phyloP scores from a whole-genome alignment of 495 filamentous ascomycete genomes.

The Podospora anserina region DNA sequence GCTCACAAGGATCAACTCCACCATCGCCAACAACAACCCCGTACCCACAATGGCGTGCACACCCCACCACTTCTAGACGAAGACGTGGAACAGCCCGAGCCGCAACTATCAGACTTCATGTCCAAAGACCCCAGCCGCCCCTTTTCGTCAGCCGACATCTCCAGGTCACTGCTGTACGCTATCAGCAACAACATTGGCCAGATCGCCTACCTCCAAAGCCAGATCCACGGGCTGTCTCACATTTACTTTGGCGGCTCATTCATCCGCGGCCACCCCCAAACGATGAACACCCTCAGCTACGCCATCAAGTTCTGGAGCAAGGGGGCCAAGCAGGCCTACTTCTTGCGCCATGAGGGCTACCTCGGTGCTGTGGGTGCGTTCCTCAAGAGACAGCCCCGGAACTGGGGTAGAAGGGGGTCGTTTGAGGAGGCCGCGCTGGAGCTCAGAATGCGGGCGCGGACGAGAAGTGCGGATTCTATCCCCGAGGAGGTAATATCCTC shows the following conservation, averaged over 20 bases:
- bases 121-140: constrained; percentile 25
- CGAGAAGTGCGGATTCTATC: not conserved
- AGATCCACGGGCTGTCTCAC: constrained; percentile 82
- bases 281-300: constrained; percentile 93
- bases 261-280: constrained; percentile 93
- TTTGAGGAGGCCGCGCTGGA: constrained; percentile 43
- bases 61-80: not conserved
- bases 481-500: not conserved
- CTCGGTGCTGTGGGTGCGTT: constrained; percentile 96
- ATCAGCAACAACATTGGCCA: constrained; percentile 95
- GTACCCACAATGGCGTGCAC: not conserved
- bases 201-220: constrained; percentile 91
- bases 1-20: constrained; percentile 48
- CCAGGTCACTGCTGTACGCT: constrained; percentile 71
- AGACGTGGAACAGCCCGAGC: not conserved
- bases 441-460: constrained; percentile 15
- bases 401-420: constrained; percentile 87
- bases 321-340: constrained; percentile 91
- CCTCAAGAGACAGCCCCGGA: constrained; percentile 80
- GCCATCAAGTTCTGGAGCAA: constrained; percentile 97
- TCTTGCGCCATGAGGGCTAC: constrained; percentile 93
- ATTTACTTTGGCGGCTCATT: constrained; percentile 98
- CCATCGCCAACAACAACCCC: constrained; percentile 14
- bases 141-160: constrained; percentile 51
- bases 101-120: not conserved